Conservation (phyloP, 2,329 filamentous ascomycete genomes). For the Aspergillus calidoustus region DNA sequence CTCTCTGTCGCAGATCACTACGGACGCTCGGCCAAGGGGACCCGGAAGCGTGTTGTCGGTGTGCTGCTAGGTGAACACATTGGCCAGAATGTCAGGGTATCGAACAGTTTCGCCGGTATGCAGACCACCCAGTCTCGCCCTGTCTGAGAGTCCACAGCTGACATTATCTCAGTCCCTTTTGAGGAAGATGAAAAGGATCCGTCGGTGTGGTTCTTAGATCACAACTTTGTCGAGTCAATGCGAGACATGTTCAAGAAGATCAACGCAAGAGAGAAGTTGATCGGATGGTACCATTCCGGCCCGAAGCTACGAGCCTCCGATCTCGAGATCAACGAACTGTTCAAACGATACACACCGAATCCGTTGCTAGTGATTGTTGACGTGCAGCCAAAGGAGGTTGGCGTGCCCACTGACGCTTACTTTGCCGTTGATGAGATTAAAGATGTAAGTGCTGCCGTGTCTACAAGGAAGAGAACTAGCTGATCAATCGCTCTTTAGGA, state of each 20-base stretch:
- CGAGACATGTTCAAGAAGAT: constrained; percentile 99
- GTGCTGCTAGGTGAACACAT: constrained; percentile 95
- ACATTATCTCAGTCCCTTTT: constrained; percentile 73
- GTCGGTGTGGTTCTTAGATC: constrained; percentile 98
- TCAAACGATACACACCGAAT: constrained; percentile 98
- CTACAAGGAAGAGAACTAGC: background rate
- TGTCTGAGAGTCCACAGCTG: constrained; percentile 4
- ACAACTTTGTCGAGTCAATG: constrained; percentile 99
- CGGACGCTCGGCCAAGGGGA: constrained; percentile 89
- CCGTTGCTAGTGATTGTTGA: constrained; percentile 97
- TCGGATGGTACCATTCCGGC: constrained; percentile 99
- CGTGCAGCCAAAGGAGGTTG: constrained; percentile 96
- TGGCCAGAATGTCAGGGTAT: constrained; percentile 93
- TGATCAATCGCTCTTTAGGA: constrained; percentile 62
- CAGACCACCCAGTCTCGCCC: constrained; percentile 21
- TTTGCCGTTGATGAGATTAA: constrained; percentile 99
- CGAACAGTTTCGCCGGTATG: constrained; percentile 97
- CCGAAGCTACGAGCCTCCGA: constrained; percentile 96
- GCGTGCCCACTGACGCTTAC: constrained; percentile 97
- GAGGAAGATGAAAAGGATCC: constrained; percentile 99
- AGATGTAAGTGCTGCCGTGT: constrained; percentile 71
- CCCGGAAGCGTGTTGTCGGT: constrained; percentile 86
- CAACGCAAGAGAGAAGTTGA: constrained; percentile 97
- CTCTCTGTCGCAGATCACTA: constrained; percentile 98
- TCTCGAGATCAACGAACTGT: constrained; percentile 98